A percentile compares a stretch with the other conserved stretches of the same genome.
phyloP scores from a whole-genome alignment of 164 flowering plant species.

The Paratinospora sagittata region DNA sequence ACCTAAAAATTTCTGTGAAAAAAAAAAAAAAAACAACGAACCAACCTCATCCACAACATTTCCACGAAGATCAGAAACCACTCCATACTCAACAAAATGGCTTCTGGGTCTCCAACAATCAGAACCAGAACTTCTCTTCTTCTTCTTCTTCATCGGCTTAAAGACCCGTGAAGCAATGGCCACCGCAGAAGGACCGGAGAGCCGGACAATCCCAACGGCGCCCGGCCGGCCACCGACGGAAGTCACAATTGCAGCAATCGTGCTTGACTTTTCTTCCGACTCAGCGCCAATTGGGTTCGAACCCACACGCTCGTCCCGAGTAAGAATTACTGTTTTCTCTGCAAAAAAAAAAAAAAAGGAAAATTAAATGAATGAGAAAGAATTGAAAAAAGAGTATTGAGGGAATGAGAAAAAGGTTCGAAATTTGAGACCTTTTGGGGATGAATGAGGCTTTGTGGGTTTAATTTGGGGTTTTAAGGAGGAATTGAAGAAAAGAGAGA shows the following conservation, averaged over 20 bases:
- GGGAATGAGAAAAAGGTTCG: constrained; percentile 1
- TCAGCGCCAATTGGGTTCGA: constrained; percentile 2
- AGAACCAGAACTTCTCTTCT: constrained; percentile 20
- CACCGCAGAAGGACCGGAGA: constrained; percentile 81
- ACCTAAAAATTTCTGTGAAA: no score
- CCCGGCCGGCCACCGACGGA: constrained; percentile 75
- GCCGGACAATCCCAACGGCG: constrained; percentile 85
- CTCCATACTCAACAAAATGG: constrained; percentile 87
- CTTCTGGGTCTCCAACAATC: constrained; percentile 62
- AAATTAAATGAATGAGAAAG: not conserved
- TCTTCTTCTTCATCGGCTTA: constrained; percentile 37
- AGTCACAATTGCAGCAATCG: constrained; percentile 94
- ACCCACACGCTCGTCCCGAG: constrained; percentile 39
- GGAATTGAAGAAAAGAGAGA: constrained; percentile 14
- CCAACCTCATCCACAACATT: constrained; percentile 77
- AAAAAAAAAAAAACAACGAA: not conserved
- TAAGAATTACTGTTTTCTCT: constrained; percentile 29
- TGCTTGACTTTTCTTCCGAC: constrained; percentile 25
- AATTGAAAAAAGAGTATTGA: not conserved
- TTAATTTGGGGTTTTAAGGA: constrained; percentile 16
- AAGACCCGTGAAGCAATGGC: constrained; percentile 53
- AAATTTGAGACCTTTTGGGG: constrained; percentile 12
- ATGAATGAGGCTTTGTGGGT: constrained; percentile 15
- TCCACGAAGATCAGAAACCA: constrained; percentile 58
- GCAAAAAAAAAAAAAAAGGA: constrained; percentile 6